Evolutionary conservation across 768 basidiomycete genomes (phyloP), one percentile per base, ranked within the genome.

Genomic region (Boletellus ananas): DNA sequence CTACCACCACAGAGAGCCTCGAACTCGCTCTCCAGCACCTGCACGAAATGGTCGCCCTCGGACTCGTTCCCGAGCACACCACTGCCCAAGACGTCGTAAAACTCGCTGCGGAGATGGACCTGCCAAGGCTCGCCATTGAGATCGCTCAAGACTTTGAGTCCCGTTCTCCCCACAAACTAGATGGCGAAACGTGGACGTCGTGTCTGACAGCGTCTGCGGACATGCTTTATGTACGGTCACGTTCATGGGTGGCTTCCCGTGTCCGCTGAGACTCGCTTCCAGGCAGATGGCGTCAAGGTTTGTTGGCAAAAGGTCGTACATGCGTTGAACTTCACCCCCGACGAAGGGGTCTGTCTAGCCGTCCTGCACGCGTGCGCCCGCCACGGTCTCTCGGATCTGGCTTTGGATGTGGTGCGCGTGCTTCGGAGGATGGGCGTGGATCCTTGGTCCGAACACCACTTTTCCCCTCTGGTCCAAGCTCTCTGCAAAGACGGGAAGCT

Each of bases 321-420:
- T 16, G 72, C 75, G 13, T 64, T 80, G 18, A 71, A 73, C 43
- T 58, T 86, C 38, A 70, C 72, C 4, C 88, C 87, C 0, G 84
- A 88, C 55, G 90, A 94, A 70, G 90, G 91, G 0, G 65, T 85
- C 23, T 84, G 85, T 56, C 57, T 85, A 14, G 74, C 78, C 20
- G 80, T 91, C 20, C 78, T 94, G 34, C 75, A 86, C 55, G 81
- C 85, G 1, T 87, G 87, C 14, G 87, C 79, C 37, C 83, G 90
- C 10, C 74, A 79, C 53, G 90, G 87, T n/a, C 70, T 81, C 31
- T 78, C 86, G 6, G 79, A 81, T 40, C 74, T 94, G 1, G 90
- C 85, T 20, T 71, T 78, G 13, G 81, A 84, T 36, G 86, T 79
- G 25, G 68, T 93, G 36, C 79, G 75, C 1, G 69, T 77, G 7